Evolutionary conservation across 2,329 filamentous ascomycete species (phyloP), one percentile per base, ranked within the genome.

Genomic region (Curvularia spicifera): DNA sequence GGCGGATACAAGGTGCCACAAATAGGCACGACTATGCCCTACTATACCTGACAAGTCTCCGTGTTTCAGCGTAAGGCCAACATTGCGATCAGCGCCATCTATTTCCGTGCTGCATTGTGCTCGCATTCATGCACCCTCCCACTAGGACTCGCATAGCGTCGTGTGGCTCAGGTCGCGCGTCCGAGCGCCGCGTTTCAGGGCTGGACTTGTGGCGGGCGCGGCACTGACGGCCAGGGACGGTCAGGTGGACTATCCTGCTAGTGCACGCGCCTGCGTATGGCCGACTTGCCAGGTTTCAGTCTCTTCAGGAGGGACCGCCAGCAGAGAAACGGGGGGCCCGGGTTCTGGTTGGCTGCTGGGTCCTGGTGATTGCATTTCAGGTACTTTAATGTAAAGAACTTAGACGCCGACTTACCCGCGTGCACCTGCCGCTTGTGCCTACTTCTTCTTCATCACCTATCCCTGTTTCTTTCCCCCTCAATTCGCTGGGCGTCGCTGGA

Each of bases 341-440:
- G 39, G 39, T 48, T 45, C 39, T 28, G 48, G 46, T 39, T 43
- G 26, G 29, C 51, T 53, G 55, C 50, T 29, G 50, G 50, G 35
- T 47, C 57, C 51, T 51, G 52, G 53, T 58, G 63, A 51, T 53
- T 64, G 54, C 51, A 54, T 28, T 28, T 54, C 37, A 46, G 42
- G 58, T 61, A 61, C 53, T 61, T 59, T 59, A 60, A 61, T 57
- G 44, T 47, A 37, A 54, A 47, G 22, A 46, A 55, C 47, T 53
- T 51, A 53, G 37, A 56, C 39, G 66, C 66, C 66, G 68, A 60
- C 51, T 15, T 65, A 63, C 22, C 66, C 68, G 68, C 59, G 57
- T 68, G 60, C 62, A 60, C 62, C 53, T 70, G 48, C 64, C 66
- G 48, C 48, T 61, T 51, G 56, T 48, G 55, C 33, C 33, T 56